Evolutionary conservation across 352 stramenopile species (phyloP).

Genomic region (Globisporangium perplexum): DNA sequence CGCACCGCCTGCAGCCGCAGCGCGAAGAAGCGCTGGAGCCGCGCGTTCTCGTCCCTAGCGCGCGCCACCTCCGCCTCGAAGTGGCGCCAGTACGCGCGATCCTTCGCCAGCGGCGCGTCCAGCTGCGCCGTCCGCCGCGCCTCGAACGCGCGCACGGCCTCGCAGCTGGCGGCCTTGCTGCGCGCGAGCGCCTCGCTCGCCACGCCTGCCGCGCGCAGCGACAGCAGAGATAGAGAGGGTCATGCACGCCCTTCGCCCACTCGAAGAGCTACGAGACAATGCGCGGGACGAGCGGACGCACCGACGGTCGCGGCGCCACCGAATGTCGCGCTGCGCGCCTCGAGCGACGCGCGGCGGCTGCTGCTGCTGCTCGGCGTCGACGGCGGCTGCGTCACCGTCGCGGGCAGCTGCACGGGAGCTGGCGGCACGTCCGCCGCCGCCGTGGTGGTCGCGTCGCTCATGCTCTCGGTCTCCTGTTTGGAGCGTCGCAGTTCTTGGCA

Average conservation of each 20-base stretch:
- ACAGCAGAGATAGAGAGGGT: neutral
- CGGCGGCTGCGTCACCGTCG: no score
- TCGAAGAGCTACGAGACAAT: neutral
- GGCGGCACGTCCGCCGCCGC: no score
- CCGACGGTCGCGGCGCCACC: slow-evolving; percentile 1
- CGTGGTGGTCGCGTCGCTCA: no score
- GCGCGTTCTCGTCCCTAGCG: slow-evolving; percentile 55
- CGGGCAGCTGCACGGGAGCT: no score
- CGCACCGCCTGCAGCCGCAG: slow-evolving; percentile 53
- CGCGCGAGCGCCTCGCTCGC: slow-evolving; percentile 40
- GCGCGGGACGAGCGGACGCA: slow-evolving; percentile 3
- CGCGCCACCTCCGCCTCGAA: slow-evolving; percentile 72
- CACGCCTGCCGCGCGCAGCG: slow-evolving; percentile 12
- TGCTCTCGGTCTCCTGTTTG: no score
- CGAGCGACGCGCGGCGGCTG: slow-evolving; percentile 2
- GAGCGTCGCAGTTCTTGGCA: no score
- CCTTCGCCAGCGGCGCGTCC: slow-evolving; percentile 57
- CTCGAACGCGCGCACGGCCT: slow-evolving; percentile 63
- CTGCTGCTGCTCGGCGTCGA: neutral
- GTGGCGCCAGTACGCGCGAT: slow-evolving; percentile 70
- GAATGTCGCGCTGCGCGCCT: slow-evolving; percentile 11
- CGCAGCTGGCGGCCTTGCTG: slow-evolving; percentile 55
- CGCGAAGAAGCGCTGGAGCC: slow-evolving; percentile 63
- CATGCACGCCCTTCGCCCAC: neutral
- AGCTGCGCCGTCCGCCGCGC: slow-evolving; percentile 56